Evolutionary conservation across 2,329 filamentous ascomycete species (phyloP), one percentile per base, ranked within the genome.

Genomic region (Colletotrichum zoysiae): DNA sequence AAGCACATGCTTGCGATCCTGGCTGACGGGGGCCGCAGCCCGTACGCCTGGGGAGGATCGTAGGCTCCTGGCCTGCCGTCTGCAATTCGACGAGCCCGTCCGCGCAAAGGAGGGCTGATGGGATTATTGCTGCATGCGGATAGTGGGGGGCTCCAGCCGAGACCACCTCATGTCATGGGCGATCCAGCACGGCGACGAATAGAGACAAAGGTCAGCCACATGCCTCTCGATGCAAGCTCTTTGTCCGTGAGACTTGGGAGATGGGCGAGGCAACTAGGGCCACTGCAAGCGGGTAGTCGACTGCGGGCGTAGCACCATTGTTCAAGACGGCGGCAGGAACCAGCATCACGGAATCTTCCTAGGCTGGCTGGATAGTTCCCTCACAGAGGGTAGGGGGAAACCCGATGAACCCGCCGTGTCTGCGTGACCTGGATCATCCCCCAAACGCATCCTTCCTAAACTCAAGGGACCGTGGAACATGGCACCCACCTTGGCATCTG

Each of bases 101-200:
- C n/a, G 42, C 60, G 59, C 55, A 72, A 61, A 72, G 55, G 59
- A 48, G 67, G 67, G 40, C 50, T 56, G 65, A 46, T 70, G 46
- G 46, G 46, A 55, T 26, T 63, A 26, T 48, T 46, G 48, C 69
- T 70, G 70, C 70, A 70, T 60, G 65, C 70, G 70, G 66, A 60
- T 38, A 46, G 51, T 38, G 65, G 44, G 65, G 59, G 59, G 48
- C 38, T 66, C 40, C 44, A 65, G 55, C 70, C 56, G 55, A 70
- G 70, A 70, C 70, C 48, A 42, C 20, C 55, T 69, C 70, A 62
- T 61, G 57, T 50, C 46, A 69, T 55, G 55, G 65, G 23, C 40
- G 65, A 70, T 70, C 48, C 65, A 33, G 65, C 60, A 65, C 60
- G 66, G 70, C 70, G 61, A 70, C 66, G 60, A 72, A 65, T 72